Percentiles rank a stretch among this genome's conserved stretches.
Conservation (phyloP, 495 filamentous ascomycete genomes). For the Lichina pygmaea region DNA sequence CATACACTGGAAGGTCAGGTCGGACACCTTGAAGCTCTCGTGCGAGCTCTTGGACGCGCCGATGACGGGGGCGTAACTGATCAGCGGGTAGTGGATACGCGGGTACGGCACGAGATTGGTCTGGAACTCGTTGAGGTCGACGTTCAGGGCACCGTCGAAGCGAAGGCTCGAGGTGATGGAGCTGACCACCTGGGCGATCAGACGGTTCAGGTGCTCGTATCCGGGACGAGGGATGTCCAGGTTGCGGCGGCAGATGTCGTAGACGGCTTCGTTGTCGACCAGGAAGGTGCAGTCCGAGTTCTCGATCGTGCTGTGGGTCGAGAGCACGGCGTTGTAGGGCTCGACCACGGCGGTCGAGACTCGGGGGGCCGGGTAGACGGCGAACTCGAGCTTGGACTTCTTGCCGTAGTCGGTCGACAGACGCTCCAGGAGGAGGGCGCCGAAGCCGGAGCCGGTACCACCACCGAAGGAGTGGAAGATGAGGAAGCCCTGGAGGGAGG, state of each 20-base stretch:
- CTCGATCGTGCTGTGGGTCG: slow-evolving; percentile 81
- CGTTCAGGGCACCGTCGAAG: slow-evolving; percentile 76
- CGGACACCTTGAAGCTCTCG: slow-evolving; percentile 75
- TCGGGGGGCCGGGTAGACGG: slow-evolving; percentile 65
- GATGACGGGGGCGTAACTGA: slow-evolving; percentile 72
- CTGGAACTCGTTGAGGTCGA: slow-evolving; percentile 86
- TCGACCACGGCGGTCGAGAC: slow-evolving; percentile 75
- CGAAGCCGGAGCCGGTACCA: slow-evolving; percentile 78
- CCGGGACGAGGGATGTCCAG: slow-evolving; percentile 65
- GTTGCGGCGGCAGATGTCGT: slow-evolving; percentile 76
- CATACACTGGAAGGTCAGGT: slow-evolving; percentile 68
- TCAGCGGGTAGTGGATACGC: slow-evolving; percentile 75
- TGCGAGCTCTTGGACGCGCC: slow-evolving; percentile 58
- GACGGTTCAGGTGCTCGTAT: slow-evolving; percentile 70
- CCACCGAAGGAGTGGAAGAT: slow-evolving; percentile 90
- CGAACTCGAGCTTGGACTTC: slow-evolving; percentile 87
- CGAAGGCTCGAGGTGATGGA: slow-evolving; percentile 76
- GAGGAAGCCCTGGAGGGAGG: slow-evolving; percentile 70
- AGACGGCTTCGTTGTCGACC: slow-evolving; percentile 82
- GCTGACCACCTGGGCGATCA: slow-evolving; percentile 75
- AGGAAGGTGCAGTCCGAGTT: slow-evolving; percentile 84
- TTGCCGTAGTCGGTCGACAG: slow-evolving; percentile 75
- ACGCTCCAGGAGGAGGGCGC: slow-evolving; percentile 64
- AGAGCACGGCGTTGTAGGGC: slow-evolving; percentile 80
- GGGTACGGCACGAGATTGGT: slow-evolving; percentile 83